phyloP scores from a whole-genome alignment of 805 yeast genomes.

The Saccharomycopsis fermentans region DNA sequence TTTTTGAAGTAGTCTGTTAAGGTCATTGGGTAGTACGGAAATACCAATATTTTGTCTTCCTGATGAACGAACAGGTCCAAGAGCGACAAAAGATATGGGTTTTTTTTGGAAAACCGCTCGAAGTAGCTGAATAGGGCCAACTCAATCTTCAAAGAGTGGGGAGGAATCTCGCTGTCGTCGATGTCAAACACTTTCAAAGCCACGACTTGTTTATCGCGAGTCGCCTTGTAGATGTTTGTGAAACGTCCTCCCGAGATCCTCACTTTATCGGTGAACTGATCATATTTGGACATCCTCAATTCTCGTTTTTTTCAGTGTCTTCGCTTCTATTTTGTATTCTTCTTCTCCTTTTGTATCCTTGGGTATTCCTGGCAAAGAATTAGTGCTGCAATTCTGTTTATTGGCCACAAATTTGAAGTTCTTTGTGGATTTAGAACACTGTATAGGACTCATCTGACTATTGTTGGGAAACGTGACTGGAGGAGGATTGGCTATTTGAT shows the following conservation, averaged over 20 bases:
- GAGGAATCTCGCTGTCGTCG: conserved; percentile 35
- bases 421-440: too few relatives aligned
- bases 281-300: background rate
- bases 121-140: conserved; percentile 26
- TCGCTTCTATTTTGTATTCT: too few relatives aligned
- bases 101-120: background rate
- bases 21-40: conserved; percentile 29
- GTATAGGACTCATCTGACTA: too few relatives aligned
- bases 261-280: background rate
- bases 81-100: conserved; percentile 1
- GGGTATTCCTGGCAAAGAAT: too few relatives aligned
- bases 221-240: conserved; percentile 27
- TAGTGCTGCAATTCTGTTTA: too few relatives aligned
- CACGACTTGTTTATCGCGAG: background rate
- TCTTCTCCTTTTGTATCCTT: too few relatives aligned
- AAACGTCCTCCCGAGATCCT: conserved; percentile 33
- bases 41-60: conserved; percentile 29
- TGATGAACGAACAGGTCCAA: conserved; percentile 18
- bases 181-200: conserved; percentile 39
- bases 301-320: too few relatives aligned
- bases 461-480: too few relatives aligned
- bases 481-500: too few relatives aligned
- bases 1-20: conserved; percentile 26
- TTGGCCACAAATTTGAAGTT: too few relatives aligned
- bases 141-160: conserved; percentile 38